Base-by-base conservation (phyloP, 2,329 filamentous ascomycete species). In the Myriosclerotinia scirpicola region DNA sequence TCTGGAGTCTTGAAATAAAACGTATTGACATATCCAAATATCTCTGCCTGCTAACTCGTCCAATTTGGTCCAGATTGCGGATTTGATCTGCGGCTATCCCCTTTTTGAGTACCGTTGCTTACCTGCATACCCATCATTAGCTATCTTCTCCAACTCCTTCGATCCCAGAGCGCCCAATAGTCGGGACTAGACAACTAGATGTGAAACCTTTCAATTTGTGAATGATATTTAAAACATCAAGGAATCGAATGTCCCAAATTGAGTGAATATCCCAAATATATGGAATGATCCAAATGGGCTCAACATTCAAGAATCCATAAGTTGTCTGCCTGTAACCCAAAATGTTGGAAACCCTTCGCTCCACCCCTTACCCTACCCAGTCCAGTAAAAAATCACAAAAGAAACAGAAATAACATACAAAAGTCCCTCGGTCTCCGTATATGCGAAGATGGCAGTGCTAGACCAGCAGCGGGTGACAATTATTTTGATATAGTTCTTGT, bases 391-490 rank as follows among this genome's bases (percentile, higher is more conserved):
- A n/a, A 40, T 3, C 12, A 34, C 15, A 26, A n/a, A 36, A 5
- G n/a, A 3, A 52, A 52, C 0, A 22, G 30, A 5, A 36, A 22
- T 9, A 60, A 22, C 63, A 38, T 59, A 65, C 54, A 54, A 75
- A 48, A 72, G 72, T 12, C 53, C 67, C 22, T 72, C 70, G 5
- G 67, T 68, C 58, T 52, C 67, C 1, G 66, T 71, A 52, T 75
- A 90, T 0, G 86, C 85, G 70, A 90, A 85, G 56, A 90, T 81
- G 0, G 87, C 82, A 0, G 83, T 77, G 0, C 85, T 88, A 68
- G 81, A 78, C 55, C 79, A 82, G 77, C 89, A 90, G 14, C 87
- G 80, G 26, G 77, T 82, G 2, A 90, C 82, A 8, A 90, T 81
- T 0, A 80, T 78, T 64, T 83, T 79, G 74, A 90, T 81, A 73